Evolutionary conservation across 352 stramenopile species (phyloP).

Genomic region (Saprolegnia parasitica): DNA sequence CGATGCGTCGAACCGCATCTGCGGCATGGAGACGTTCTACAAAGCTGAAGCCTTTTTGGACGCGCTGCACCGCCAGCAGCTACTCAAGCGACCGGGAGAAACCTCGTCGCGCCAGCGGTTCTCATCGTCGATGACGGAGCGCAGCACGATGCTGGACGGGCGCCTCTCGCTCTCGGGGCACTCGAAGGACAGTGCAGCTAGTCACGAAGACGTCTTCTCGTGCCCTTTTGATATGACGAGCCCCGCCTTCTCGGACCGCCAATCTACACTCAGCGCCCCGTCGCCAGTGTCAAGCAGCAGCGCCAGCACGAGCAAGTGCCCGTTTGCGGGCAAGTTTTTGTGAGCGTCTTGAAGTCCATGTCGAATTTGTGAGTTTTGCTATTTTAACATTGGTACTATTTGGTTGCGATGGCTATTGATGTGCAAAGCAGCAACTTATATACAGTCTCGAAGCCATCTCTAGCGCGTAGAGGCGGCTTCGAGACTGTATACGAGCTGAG

Average conservation of each 20-base stretch:
- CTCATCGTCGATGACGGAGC: slow-evolving; percentile 6
- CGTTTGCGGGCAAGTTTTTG: neutral
- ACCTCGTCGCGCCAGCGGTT: neutral
- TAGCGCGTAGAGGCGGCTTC: too few relatives aligned
- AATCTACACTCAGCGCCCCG: too few relatives aligned
- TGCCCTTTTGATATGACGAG: neutral
- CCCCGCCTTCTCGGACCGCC: neutral
- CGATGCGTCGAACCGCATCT: slow-evolving; percentile 36
- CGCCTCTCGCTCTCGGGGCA: too few relatives aligned
- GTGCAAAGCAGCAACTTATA: too few relatives aligned
- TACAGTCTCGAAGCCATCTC: too few relatives aligned
- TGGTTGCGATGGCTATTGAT: too few relatives aligned
- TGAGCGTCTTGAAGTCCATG: neutral
- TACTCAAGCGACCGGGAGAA: slow-evolving; percentile 11
- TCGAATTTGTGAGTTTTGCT: neutral
- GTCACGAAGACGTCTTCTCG: too few relatives aligned
- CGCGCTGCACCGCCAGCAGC: slow-evolving; percentile 30
- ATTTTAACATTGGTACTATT: too few relatives aligned
- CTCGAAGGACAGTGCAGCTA: too few relatives aligned
- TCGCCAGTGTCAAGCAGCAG: neutral
- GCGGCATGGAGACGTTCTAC: slow-evolving; percentile 41
- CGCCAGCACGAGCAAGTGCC: neutral
- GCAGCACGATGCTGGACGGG: neutral
- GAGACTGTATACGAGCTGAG: too few relatives aligned
- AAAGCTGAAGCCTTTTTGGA: slow-evolving; percentile 40